Conservation (phyloP, 1,139 yeast species). For the Sugiyamaella sp. region DNA sequence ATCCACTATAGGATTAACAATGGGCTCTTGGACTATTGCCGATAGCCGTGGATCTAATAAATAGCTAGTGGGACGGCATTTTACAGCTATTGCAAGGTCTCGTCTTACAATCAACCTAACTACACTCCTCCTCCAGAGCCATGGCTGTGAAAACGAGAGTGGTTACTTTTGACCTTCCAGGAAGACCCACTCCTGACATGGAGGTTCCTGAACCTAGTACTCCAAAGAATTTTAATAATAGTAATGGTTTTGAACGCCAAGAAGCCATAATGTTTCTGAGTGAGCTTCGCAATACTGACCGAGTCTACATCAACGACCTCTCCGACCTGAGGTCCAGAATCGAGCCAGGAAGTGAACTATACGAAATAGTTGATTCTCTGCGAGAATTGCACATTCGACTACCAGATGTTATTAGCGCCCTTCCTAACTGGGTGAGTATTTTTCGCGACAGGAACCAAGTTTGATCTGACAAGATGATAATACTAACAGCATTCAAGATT, state of each 20-base stretch:
- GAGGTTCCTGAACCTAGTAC: slow-evolving; percentile 4
- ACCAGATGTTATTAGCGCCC: slow-evolving; percentile 19
- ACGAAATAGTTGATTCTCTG: slow-evolving; percentile 11
- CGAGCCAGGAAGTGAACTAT: slow-evolving; percentile 9
- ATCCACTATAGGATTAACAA: background rate
- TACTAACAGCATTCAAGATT: slow-evolving; percentile 23
- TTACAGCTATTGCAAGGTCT: background rate
- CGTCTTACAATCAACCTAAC: background rate
- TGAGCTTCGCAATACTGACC: slow-evolving; percentile 21
- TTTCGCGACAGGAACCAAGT: background rate
- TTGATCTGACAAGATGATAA: background rate
- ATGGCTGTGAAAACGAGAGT: slow-evolving; percentile 16
- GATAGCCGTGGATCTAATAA: slow-evolving; percentile 7
- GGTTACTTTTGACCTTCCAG: slow-evolving; percentile 24
- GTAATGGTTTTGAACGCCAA: slow-evolving; percentile 5
- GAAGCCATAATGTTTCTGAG: slow-evolving; percentile 16
- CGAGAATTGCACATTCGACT: slow-evolving; percentile 20
- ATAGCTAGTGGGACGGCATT: slow-evolving; percentile 8
- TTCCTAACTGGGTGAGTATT: slow-evolving; percentile 20
- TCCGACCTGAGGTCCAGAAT: slow-evolving; percentile 21
- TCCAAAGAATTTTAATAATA: background rate
- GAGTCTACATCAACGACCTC: slow-evolving; percentile 21
- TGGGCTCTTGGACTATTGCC: background rate
- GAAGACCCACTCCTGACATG: slow-evolving; percentile 20
- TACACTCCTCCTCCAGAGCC: background rate